Evolutionary conservation across 257 asterid species (phyloP), one percentile per base, ranked within the genome.

Genomic region (Przewalskia tangutica): DNA sequence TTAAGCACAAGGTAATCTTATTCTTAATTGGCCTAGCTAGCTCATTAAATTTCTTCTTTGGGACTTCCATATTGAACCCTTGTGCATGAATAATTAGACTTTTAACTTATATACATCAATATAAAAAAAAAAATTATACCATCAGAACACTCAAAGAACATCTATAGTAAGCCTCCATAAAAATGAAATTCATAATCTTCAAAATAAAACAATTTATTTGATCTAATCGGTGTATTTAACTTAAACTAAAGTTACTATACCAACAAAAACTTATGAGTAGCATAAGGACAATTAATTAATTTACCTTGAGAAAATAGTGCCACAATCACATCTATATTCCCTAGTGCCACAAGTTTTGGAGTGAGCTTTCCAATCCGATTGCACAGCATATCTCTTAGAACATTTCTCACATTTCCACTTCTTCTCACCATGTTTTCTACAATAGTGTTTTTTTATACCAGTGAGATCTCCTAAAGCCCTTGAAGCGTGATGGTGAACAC

Each of bases 401-500:
- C 98, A 95, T 80, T 95, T 93, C 53, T 91, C 97, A 71, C 98
- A 95, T 92, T 91, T 92, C 98, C 98, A 95, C 84, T 93, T 95
- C 92, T 95, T 95, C 88, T 92, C 98, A 0, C 98, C 98, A 71
- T 95, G 98, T 84, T 95, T 95, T 64, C 98, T 58, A 77, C 97
- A 90, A 79, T 88, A 95, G 92, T 95, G 98, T 71, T 95, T 93
- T 85, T 95, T 95, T 83, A 95, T 95, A 14, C 98, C 98, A 3
- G 98, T 95, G 53, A 95, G 71, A 88, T 95, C 98, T 8, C 98
- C 98, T 4, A 95, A 91, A 6, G 98, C 98, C 85, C 98, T 89
- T 2, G 97, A 90, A 0, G 98, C 93, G 81, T 91, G 93, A 86
- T 95, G 86, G 83, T 95, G 98, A 9, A 93, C 90, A 71, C 98